A percentile compares a stretch with the other conserved stretches of the same genome.
These are phyloP conservation scores for Sclerotinia glacialis DNA, from an alignment of 2,329 filamentous ascomycete species.

Conservation along the genomic window DNA sequence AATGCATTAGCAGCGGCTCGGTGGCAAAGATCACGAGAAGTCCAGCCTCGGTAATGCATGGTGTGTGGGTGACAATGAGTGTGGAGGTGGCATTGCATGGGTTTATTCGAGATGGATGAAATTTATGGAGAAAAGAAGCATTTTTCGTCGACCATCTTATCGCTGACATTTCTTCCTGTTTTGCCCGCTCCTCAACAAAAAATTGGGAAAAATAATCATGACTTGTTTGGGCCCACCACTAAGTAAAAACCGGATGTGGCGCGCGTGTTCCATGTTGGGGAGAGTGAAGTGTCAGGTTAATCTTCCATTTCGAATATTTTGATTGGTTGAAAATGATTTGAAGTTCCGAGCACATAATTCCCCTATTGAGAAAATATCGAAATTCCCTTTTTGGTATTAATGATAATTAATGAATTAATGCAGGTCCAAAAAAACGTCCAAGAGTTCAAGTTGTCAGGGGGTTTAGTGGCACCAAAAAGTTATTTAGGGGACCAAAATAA, in stretches of 20 bases:
- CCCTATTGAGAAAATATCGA: not conserved
- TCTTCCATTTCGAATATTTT: not conserved
- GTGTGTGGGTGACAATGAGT: not conserved
- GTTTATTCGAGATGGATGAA: constrained; percentile 1
- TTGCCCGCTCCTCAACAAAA: constrained; percentile 13
- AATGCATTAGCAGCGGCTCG: not conserved
- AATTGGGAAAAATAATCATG: not conserved
- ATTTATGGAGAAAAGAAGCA: not conserved
- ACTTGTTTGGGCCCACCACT: not conserved
- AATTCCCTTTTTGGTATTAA: not conserved
- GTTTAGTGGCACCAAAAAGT: not conserved
- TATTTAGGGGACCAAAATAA: not conserved
- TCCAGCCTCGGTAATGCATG: constrained; percentile 5
- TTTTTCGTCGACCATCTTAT: constrained; percentile 10
- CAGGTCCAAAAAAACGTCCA: not conserved
- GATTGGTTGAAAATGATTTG: not conserved
- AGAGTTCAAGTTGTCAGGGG: not conserved
- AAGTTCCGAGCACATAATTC: not conserved
- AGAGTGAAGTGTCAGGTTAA: not conserved
- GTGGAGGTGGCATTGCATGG: constrained; percentile 15
- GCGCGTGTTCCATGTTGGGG: constrained; percentile 2
- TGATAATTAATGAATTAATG: no score
- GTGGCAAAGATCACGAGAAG: not conserved
- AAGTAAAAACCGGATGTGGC: not conserved
- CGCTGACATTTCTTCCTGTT: not conserved